A percentile compares a stretch with the other conserved stretches of the same genome.
These are phyloP conservation scores for Diaporthe sp. DNA, from an alignment of 2,329 filamentous ascomycete species.

Conservation along the genomic window DNA sequence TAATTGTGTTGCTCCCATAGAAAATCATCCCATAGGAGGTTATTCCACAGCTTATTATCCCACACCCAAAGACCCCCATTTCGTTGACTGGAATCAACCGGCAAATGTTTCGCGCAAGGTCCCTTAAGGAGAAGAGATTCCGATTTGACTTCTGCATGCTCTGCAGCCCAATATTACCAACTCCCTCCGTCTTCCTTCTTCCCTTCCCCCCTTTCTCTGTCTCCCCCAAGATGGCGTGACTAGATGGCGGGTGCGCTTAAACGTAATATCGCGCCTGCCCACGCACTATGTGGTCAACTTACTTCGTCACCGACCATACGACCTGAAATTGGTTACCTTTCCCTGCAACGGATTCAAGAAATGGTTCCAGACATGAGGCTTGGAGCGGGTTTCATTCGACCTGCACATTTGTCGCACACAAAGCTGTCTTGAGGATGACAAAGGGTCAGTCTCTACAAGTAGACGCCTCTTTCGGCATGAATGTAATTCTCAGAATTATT, in stretches of 20 bases:
- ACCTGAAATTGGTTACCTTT: too few species aligned
- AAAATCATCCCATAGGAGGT: too few species aligned
- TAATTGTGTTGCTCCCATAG: too few species aligned
- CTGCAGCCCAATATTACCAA: background rate
- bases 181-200: background rate
- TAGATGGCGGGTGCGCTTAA: too few species aligned
- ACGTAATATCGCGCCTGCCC: background rate
- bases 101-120: too few species aligned
- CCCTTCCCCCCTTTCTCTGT: too few species aligned
- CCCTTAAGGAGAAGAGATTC: background rate
- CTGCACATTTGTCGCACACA: background rate
- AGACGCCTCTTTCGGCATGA: background rate
- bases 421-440: background rate
- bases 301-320: background rate
- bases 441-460: background rate
- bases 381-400: too few species aligned
- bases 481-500: background rate
- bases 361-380: background rate
- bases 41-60: too few species aligned
- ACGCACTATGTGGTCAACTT: background rate
- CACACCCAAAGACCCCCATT: too few species aligned
- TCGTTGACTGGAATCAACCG: too few species aligned
- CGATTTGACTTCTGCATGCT: background rate
- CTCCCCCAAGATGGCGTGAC: too few species aligned
- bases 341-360: background rate